A percentile compares a stretch with the other conserved stretches of the same genome.
Conservation (phyloP, 805 yeast species). For the Teunomyces pallodes region DNA sequence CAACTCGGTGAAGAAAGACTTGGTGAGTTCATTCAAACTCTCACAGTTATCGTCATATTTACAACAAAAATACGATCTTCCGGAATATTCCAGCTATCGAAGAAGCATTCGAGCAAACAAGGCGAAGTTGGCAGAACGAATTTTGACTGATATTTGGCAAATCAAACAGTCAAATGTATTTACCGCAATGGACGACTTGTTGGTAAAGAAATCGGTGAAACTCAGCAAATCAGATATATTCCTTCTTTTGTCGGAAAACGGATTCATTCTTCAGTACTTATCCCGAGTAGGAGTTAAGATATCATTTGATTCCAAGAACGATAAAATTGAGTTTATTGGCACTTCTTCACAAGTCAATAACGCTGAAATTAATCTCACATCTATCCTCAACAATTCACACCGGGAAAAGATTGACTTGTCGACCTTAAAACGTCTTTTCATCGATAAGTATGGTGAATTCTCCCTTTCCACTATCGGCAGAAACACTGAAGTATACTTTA, state of each 20-base stretch:
- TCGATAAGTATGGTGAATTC: constrained; percentile 26
- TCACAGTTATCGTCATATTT: constrained; percentile 12
- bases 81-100: constrained; percentile 5
- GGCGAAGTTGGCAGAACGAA: constrained; percentile 18
- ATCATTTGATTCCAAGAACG: constrained; percentile 26
- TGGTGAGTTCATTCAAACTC: constrained; percentile 10
- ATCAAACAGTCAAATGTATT: constrained; percentile 17
- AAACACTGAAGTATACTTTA: constrained; percentile 35
- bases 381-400: constrained; percentile 25
- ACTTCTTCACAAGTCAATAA: constrained; percentile 41
- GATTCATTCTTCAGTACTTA: constrained; percentile 37
- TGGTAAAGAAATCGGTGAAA: constrained; percentile 28
- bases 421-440: constrained; percentile 23
- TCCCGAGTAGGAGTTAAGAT: constrained; percentile 41
- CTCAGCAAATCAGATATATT: constrained; percentile 40
- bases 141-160: constrained; percentile 37
- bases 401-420: constrained; percentile 32
- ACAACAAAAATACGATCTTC: constrained; percentile 5
- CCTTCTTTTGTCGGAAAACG: constrained; percentile 37
- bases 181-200: constrained; percentile 28
- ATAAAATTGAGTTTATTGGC: constrained; percentile 37
- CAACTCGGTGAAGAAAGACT: constrained; percentile 5
- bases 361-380: constrained; percentile 40
- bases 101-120: constrained; percentile 10
- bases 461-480: constrained; percentile 25